Percentiles rank a stretch among this genome's conserved stretches.
These are phyloP conservation scores for Acacia confusa DNA, from an alignment of 306 rosid species.

Conservation along the genomic window DNA sequence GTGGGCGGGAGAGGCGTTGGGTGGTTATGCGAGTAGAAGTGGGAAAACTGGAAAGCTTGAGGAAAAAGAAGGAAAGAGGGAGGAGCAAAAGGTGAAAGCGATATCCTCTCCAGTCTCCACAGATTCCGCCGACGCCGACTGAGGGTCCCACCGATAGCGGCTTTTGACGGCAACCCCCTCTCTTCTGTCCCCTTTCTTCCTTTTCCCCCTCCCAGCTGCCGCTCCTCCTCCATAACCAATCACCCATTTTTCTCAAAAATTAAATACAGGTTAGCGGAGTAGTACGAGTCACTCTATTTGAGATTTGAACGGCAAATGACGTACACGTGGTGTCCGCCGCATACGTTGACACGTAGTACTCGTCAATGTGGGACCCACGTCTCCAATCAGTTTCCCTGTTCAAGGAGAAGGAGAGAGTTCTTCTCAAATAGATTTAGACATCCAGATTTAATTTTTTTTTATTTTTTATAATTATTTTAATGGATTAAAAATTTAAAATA, in stretches of 20 bases:
- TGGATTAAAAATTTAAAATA: too few species aligned
- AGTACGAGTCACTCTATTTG: not conserved
- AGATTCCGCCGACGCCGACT: slow-evolving; percentile 38
- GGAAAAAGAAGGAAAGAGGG: not conserved
- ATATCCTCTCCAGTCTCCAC: slow-evolving; percentile 15
- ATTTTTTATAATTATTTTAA: too few species aligned
- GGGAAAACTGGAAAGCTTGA: not conserved
- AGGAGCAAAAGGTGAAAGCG: slow-evolving; percentile 26
- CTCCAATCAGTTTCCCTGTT: too few species aligned
- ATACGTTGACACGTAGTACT: slow-evolving; percentile 15
- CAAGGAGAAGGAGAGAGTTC: too few species aligned
- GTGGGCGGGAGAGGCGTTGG: not conserved
- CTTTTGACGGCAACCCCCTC: slow-evolving; percentile 32
- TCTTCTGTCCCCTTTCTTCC: not conserved
- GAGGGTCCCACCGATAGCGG: slow-evolving; percentile 41
- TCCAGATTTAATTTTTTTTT: too few species aligned
- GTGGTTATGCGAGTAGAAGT: not conserved
- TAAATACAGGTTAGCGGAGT: too few species aligned
- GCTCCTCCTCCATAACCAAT: too few species aligned
- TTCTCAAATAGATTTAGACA: too few species aligned
- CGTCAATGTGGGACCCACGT: slow-evolving; percentile 27
- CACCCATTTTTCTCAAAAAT: too few species aligned
- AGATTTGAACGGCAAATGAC: slow-evolving; percentile 40
- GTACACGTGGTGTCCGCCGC: slow-evolving; percentile 37
- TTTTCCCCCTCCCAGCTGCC: not conserved